Percentiles rank a stretch among this genome's conserved stretches.
Conservation (phyloP, 805 yeast genomes). For the Ogataea kodamae region DNA sequence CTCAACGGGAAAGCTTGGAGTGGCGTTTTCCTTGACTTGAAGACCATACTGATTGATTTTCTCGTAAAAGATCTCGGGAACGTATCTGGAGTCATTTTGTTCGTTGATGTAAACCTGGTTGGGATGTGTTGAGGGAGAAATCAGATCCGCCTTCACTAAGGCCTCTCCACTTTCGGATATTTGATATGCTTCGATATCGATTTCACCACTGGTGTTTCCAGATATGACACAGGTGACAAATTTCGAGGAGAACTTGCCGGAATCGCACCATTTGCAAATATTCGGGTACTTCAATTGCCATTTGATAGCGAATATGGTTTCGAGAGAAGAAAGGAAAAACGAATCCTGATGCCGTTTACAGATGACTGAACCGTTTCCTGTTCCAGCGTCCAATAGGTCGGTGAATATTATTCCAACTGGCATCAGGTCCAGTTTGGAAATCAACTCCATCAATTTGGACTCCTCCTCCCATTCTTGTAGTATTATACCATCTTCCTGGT, state of each 20-base stretch:
- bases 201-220: constrained; percentile 85
- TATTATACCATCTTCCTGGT: constrained; percentile 81
- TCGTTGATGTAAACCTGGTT: constrained; percentile 77
- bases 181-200: constrained; percentile 88
- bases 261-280: constrained; percentile 56
- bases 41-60: constrained; percentile 83
- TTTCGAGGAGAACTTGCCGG: constrained; percentile 74
- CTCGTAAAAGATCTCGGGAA: constrained; percentile 89
- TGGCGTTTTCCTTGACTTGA: constrained; percentile 82
- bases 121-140: constrained; percentile 88
- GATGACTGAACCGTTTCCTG: constrained; percentile 81
- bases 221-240: constrained; percentile 91
- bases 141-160: constrained; percentile 77
- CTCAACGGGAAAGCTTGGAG: constrained; percentile 92
- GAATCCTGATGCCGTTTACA: constrained; percentile 92
- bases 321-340: constrained; percentile 85
- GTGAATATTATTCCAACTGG: constrained; percentile 86
- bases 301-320: constrained; percentile 76
- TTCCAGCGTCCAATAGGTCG: constrained; percentile 84
- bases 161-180: constrained; percentile 87
- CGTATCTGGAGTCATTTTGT: constrained; percentile 72
- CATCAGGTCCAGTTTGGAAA: constrained; percentile 54
- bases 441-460: constrained; percentile 48
- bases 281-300: constrained; percentile 69
- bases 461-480: constrained; percentile 54